Percentiles rank a stretch among this genome's conserved stretches.
These are phyloP conservation scores for Fulvia fulva DNA, from an alignment of 2,329 filamentous ascomycete species.

Conservation along the genomic window DNA sequence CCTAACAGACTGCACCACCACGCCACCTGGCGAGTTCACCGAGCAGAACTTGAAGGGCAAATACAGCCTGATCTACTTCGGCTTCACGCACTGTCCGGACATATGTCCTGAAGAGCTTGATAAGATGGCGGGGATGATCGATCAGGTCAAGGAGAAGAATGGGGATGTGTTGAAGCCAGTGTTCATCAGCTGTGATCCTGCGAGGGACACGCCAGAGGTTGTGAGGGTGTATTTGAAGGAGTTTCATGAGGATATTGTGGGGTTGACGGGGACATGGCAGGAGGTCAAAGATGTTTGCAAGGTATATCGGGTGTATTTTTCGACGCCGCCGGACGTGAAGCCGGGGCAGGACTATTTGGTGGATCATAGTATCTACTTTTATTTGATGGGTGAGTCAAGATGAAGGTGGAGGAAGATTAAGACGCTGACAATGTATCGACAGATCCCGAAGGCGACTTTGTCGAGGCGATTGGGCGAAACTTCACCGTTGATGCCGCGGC, in stretches of 20 bases:
- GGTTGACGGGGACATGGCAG: slow-evolving; percentile 88
- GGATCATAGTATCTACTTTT: slow-evolving; percentile 99
- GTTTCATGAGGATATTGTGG: slow-evolving; percentile 83
- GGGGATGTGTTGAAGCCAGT: slow-evolving; percentile 64
- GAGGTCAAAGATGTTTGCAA: slow-evolving; percentile 94
- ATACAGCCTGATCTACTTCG: slow-evolving; percentile 90
- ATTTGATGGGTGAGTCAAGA: slow-evolving; percentile 71
- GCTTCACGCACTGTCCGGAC: slow-evolving; percentile 96
- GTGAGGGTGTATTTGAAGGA: slow-evolving; percentile 81
- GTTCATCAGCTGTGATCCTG: slow-evolving; percentile 95
- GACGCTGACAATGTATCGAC: slow-evolving; percentile 7
- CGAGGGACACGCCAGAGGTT: slow-evolving; percentile 79
- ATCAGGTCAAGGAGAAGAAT: slow-evolving; percentile 54
- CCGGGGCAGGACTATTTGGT: slow-evolving; percentile 95
- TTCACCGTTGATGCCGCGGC: slow-evolving; percentile 85
- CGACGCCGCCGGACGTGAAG: slow-evolving; percentile 81
- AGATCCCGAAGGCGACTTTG: slow-evolving; percentile 96
- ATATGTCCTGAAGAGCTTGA: slow-evolving; percentile 99
- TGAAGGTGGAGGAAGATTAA: not conserved
- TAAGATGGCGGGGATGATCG: slow-evolving; percentile 97
- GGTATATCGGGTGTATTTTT: slow-evolving; percentile 95
- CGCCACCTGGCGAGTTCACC: slow-evolving; percentile 58
- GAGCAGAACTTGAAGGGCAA: slow-evolving; percentile 80
- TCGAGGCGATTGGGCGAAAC: slow-evolving; percentile 92
- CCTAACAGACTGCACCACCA: slow-evolving; percentile 76